Evolutionary conservation across 371 early-diverging fungal genomes (phyloP), one percentile per base, ranked within the genome.

Genomic region (Mortierella sp.): DNA sequence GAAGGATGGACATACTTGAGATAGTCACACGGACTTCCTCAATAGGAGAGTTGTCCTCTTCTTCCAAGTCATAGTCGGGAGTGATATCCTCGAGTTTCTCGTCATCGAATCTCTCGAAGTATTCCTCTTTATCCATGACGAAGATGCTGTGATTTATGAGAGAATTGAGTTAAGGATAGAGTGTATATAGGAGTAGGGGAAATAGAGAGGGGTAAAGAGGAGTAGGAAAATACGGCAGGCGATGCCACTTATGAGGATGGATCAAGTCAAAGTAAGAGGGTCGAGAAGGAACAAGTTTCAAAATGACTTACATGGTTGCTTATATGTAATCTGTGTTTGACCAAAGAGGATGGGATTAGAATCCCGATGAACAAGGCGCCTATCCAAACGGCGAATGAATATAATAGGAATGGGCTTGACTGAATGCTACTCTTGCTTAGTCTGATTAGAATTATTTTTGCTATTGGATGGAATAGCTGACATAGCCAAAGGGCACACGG

Each of bases 1-100:
- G n/a, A n/a, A 3, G 31, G 1, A 26, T 15, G 2, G 37, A 64
- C 69, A 67, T 87, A 85, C 89, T 88, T 81, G 89, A 84, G 29
- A 93, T 92, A 17, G 90, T 89, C 10, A 89, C 83, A 43, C 90
- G 86, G 47, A 93, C 93, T 83, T 89, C 91, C 82, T 92, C 93
- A 65, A 91, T 91, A 29, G 93, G 93, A 12, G 93, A 93, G 64
- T 93, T 83, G 9, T 87, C 92, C 51, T 91, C 90, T n/a, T 85
- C 84, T 23, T 86, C 81, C 12, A 72, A 57, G n/a, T 61, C 85
- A 29, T 92, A 92, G 75, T 89, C 89, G 13, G 92, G 83, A 4
- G 83, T 75, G 53, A 72, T 62, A 29, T 63, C 63, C 22, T 40
- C 85, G 40, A 90, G 15, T 67, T 76, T 83, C 23, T 83, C 82